Evolutionary conservation across 495 filamentous ascomycete genomes (phyloP).

Genomic region (Xanthoparmelia taractica): DNA sequence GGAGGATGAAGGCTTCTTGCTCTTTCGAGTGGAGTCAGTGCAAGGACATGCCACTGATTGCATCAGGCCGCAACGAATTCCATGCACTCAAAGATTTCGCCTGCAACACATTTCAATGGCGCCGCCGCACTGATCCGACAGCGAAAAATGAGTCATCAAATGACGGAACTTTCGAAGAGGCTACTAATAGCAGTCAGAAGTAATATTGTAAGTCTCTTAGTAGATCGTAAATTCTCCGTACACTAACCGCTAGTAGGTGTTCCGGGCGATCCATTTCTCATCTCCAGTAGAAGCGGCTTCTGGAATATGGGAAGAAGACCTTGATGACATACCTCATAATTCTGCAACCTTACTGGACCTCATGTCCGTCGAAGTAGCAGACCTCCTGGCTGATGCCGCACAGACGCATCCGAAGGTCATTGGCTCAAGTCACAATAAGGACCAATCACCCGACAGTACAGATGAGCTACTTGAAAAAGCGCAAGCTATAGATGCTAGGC

Average conservation of each 20-base stretch:
- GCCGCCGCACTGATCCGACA: slow-evolving; percentile 22
- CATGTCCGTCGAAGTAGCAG: slow-evolving; percentile 18
- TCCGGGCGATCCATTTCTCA: slow-evolving; percentile 12
- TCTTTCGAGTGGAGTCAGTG: not conserved
- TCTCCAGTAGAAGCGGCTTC: slow-evolving; percentile 10
- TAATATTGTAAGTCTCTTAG: slow-evolving; percentile 12
- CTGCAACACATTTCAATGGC: slow-evolving; percentile 19
- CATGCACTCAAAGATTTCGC: slow-evolving; percentile 14
- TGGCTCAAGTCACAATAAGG: not conserved
- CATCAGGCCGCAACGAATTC: slow-evolving; percentile 6
- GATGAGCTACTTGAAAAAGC: slow-evolving; percentile 9
- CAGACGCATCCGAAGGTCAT: not conserved
- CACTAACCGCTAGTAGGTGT: slow-evolving; percentile 9
- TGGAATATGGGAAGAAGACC: slow-evolving; percentile 17
- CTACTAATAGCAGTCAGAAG: slow-evolving; percentile 20
- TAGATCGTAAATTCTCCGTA: too few relatives aligned
- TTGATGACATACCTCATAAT: slow-evolving; percentile 12
- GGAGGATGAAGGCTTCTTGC: too few relatives aligned
- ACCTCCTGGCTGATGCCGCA: slow-evolving; percentile 14
- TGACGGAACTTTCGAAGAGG: slow-evolving; percentile 17
- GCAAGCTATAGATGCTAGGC: slow-evolving; percentile 6
- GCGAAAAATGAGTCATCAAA: slow-evolving; percentile 4
- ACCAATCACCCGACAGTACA: not conserved
- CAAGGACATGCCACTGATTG: not conserved
- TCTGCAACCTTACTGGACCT: slow-evolving; percentile 17